Evolutionary conservation across 345 rosid genomes (phyloP), one percentile per base, ranked within the genome.

Genomic region (Dimocarpus longan): DNA sequence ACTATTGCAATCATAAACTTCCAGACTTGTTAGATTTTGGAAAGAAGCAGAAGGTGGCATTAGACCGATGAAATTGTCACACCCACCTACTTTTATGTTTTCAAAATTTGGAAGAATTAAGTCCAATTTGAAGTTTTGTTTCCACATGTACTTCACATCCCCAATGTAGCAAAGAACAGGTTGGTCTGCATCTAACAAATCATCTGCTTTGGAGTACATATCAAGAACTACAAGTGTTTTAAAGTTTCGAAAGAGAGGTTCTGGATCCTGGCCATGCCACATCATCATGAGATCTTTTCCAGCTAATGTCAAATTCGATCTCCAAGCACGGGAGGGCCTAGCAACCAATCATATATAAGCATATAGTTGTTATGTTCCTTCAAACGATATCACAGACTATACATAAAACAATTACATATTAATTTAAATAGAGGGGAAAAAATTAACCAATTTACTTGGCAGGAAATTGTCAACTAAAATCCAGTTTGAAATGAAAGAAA

Each of bases 301-400:
- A 6, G n/a, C n/a, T 54, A 54, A 54, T 16, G 0, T 54, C 59
- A 54, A 54, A 54, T 54, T 54, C 59, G 28, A 26, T 26, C n/a
- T 54, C n/a, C 21, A 54, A 54, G 19, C 59, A 54, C 8, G 59
- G 59, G 24, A 81, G 10, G 18, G 65, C 76, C 86, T 85, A 69
- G 1, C 57, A 64, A 66, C 37, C 21, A 15, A 28, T 21, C 6
- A 40, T 24, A 59, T 12, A 19, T 15, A 10, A 44, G 11, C 39
- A n/a, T 18, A 28, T 60, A 21, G 26, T 4, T 21, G 64, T 52
- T 52, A 52, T 13, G 19, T 13, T 52, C 19, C n/a, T 16, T 66
- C 13, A 71, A 21, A 37, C 3, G 8, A 32, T 2, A 28, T 65
- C 40, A 64, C 40, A 1, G 42, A 12, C 2, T 8, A 18, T 46